phyloP scores from a whole-genome alignment of 129 eudicot species.

The Escallonia rubra region DNA sequence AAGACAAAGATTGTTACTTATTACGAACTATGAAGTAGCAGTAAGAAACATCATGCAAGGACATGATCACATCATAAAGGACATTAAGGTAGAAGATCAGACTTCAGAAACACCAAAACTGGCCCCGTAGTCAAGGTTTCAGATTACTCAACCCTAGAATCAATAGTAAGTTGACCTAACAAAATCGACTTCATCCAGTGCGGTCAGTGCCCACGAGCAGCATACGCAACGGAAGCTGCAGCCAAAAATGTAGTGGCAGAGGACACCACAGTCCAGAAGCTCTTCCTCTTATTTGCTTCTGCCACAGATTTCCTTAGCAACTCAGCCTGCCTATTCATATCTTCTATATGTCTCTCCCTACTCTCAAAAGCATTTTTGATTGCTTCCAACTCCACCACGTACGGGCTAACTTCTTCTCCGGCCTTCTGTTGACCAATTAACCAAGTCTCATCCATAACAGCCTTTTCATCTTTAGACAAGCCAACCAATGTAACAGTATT shows the following conservation, averaged over 20 bases:
- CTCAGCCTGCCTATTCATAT: constrained; percentile 55
- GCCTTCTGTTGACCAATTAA: constrained; percentile 1
- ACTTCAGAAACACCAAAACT: background rate
- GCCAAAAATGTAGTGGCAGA: constrained; percentile 77
- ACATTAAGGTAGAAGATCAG: background rate
- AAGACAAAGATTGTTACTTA: background rate
- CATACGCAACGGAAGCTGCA: constrained; percentile 70
- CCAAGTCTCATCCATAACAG: constrained; percentile 4
- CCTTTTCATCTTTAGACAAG: constrained; percentile 19
- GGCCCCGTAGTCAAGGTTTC: background rate
- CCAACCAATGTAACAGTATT: constrained; percentile 28
- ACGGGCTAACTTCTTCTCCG: constrained; percentile 27
- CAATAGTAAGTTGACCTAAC: background rate
- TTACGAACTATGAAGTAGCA: background rate
- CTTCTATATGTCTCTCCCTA: constrained; percentile 36
- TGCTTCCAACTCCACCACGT: constrained; percentile 41
- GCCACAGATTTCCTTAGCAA: constrained; percentile 39
- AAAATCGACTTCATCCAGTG: background rate
- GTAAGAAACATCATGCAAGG: background rate
- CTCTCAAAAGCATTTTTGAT: constrained; percentile 57
- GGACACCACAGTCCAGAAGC: constrained; percentile 68
- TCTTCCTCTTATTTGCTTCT: constrained; percentile 56
- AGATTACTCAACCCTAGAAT: background rate
- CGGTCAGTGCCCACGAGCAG: constrained; percentile 29
- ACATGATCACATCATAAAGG: background rate